Base-by-base conservation (phyloP, 306 rosid genomes). In the Acacia crassicarpa region DNA sequence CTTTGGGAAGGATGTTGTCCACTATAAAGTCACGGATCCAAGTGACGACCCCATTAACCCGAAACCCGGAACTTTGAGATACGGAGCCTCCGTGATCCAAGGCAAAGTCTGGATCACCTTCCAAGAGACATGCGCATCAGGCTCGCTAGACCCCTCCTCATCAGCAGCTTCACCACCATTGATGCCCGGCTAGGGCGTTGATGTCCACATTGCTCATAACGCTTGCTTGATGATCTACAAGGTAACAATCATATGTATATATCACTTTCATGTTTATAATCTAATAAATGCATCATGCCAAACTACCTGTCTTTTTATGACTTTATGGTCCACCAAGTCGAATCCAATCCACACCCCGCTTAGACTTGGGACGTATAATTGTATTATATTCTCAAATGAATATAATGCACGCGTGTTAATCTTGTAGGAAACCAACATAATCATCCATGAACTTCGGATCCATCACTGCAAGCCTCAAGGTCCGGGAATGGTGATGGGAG, bases 401-500 rank as follows among this genome's bases (percentile, higher is more conserved):
- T 43, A 43, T 43, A 43, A 38, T 22, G 2, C 63, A 56, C 67
- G 71, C 35, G 4, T 53, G 4, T 49, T 15, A 5, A 15, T 49
- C 20, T 6, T 51, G 20, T 38, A 84, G 87, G 84, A 76, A 30
- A 84, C 75, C 10, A 71, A 80, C 62, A 10, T 84, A 49, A 80
- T 80, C 38, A 84, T 84, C 25, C 82, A 84, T 23, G 79, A 76
- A 8, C 63, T 80, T 62, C 46, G 76, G 53, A 46, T 76, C 59
- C 84, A 84, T 71, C 71, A 80, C 23, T 80, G 82, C 22, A 35
- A 4, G 78, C 76, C 84, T 49, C 87, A 84, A 80, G 76, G 9
- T 51, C 72, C 82, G 8, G 87, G 84, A 32, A n/a, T 76, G 71
- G 84, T 84, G 53, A 71, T 84, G 84, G 87, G 82, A 9, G 72